Percentiles rank a stretch among this genome's conserved stretches.
Conservation (phyloP, 805 yeast species). For the Lipomyces mesembrius region DNA sequence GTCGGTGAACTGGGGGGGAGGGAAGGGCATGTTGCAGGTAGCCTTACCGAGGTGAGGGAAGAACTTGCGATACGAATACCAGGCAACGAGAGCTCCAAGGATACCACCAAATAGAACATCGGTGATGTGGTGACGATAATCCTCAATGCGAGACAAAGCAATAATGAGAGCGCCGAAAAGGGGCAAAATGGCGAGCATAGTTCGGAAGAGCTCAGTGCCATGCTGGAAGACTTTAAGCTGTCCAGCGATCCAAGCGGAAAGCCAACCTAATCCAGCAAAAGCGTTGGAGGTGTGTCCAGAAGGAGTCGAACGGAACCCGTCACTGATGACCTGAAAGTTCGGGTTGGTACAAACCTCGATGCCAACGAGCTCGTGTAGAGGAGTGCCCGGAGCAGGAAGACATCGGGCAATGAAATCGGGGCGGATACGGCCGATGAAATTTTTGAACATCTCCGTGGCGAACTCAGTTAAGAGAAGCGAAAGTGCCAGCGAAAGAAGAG, state of each 20-base stretch:
- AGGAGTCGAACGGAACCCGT: conserved; percentile 64
- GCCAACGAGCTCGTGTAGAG: conserved; percentile 48
- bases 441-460: conserved; percentile 75
- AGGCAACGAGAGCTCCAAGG: conserved; percentile 67
- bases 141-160: conserved; percentile 87
- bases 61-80: conserved; percentile 59
- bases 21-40: conserved; percentile 39
- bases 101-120: conserved; percentile 80
- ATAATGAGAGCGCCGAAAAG: conserved; percentile 62
- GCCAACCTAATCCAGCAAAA: conserved; percentile 56
- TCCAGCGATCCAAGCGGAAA: conserved; percentile 57
- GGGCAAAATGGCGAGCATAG: conserved; percentile 40
- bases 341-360: conserved; percentile 49
- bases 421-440: conserved; percentile 85
- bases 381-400: conserved; percentile 62
- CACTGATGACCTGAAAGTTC: conserved; percentile 46
- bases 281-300: conserved; percentile 64
- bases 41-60: conserved; percentile 51
- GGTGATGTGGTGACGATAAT: conserved; percentile 89
- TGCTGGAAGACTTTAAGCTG: conserved; percentile 53
- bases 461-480: conserved; percentile 43
- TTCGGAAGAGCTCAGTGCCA: conserved; percentile 41
- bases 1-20: conserved; percentile 27
- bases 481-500: conserved; percentile 35
- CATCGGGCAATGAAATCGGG: conserved; percentile 95